Evolutionary conservation across 2,329 filamentous ascomycete genomes (phyloP), one percentile per base, ranked within the genome.

Genomic region (Beauveria sp.): DNA sequence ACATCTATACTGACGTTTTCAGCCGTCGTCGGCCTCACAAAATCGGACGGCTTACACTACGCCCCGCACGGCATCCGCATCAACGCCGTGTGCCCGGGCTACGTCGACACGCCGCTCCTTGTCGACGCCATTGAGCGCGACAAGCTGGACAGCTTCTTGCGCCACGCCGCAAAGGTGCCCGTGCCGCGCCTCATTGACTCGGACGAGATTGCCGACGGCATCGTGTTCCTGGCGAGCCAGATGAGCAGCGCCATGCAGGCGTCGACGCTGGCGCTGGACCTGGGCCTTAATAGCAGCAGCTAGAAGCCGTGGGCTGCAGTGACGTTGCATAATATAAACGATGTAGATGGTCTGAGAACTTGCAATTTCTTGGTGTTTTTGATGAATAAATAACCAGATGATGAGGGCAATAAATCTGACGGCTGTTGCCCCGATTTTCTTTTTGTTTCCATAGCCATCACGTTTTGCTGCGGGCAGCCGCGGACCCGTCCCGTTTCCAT

Each of bases 81-180:
- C 69, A 87, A 87, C 66, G 82, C 82, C 3, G 79, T 86, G n/a
- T 85, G 83, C 61, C 83, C 83, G 0, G 81, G 77, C 10, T 81
- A 78, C 64, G 73, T 80, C 40, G 68, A 71, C 28, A 48, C 43
- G 54, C 54, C 54, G 42, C 54, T 56, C 5, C 9, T 48, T 24
- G 12, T 8, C 42, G n/a, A 28, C 26, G 12, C 9, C 6, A 3
- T 28, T 10, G n/a, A 38, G 5, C 18, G 42, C 28, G 54, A 46
- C 9, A 22, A n/a, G 12, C 0, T 48, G 14, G n/a, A 38, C 4
- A 18, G 1, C 16, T 26, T 55, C 1, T 5, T 55, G 24, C 26
- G 31, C 3, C 71, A 67, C 18, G 46, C 16, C n/a, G 16, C 28
- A 38, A 38, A 2, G 34, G 34, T 38, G 28, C 54, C 42, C 26